phyloP scores from a whole-genome alignment of 1,284 basidiomycete genomes.

The Afroboletus lepidellus region DNA sequence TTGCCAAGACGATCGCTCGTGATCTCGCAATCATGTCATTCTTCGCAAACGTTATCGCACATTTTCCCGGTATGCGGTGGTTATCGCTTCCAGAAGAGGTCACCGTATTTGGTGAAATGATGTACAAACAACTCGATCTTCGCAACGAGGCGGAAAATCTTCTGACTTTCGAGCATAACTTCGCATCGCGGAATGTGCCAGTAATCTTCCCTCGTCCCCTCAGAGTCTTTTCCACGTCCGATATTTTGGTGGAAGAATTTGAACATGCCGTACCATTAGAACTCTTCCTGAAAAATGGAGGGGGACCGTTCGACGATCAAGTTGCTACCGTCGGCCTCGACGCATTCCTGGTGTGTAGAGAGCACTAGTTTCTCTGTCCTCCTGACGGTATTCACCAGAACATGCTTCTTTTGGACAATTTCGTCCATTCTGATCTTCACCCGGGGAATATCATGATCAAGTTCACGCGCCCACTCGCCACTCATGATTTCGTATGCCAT shows the following conservation, averaged over 20 bases:
- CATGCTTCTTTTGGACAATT: constrained; percentile 98
- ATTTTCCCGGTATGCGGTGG: constrained; percentile 95
- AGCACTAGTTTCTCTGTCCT: constrained; percentile 6
- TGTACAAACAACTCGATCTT: constrained; percentile 93
- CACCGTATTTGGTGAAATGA: constrained; percentile 93
- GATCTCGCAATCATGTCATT: constrained; percentile 95
- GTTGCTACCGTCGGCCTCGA: constrained; percentile 94
- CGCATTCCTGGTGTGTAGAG: constrained; percentile 79
- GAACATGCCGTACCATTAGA: constrained; percentile 93
- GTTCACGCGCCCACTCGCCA: constrained; percentile 80
- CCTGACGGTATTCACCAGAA: constrained; percentile 52
- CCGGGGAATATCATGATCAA: constrained; percentile 98
- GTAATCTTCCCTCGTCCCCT: constrained; percentile 92
- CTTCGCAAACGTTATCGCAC: constrained; percentile 80
- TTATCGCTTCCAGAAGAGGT: constrained; percentile 96
- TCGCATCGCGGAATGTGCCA: constrained; percentile 73
- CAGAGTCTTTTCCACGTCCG: constrained; percentile 71
- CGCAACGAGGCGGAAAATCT: constrained; percentile 91
- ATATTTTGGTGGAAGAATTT: constrained; percentile 90
- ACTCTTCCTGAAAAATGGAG: constrained; percentile 84
- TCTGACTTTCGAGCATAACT: constrained; percentile 84
- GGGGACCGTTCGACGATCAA: constrained; percentile 86
- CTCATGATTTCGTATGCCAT: constrained; percentile 56
- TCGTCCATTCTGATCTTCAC: constrained; percentile 93
- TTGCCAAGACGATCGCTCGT: constrained; percentile 77